Evolutionary conservation across 352 stramenopile species (phyloP), one percentile per base, ranked within the genome.

Genomic region (Phytophthora melonis): DNA sequence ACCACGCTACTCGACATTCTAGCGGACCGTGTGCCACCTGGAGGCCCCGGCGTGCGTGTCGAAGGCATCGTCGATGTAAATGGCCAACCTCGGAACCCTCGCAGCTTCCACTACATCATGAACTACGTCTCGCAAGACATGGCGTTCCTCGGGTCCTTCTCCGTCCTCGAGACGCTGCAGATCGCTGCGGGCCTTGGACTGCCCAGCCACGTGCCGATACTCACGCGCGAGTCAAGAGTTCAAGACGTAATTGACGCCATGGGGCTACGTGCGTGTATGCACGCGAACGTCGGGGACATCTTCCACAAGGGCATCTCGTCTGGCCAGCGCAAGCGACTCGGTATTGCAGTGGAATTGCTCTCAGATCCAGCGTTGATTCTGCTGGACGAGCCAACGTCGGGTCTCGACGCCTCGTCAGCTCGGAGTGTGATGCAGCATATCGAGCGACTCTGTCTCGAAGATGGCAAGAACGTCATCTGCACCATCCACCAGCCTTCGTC

Each of bases 281-380:
- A 79, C 53, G 95, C 91, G 8, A 78, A 80, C 45, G 88, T 97
- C 0, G 93, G 92, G 14, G 91, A 95, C 69, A 69, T 97, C 3
- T 97, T 97, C 57, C 80, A 89, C 70, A 92, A 95, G 70, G 93
- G 92, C 0, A 86, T 98, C 47, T 93, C 86, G 0, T 80, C 93
- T 83, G 82, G 93, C 83, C 81, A 99, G 73, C 87, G 89, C 49
- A 98, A 98, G 71, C 76, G 96, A 18, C 83, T 99, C 16, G 93
- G 92, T 1, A 98, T 99, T 66, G 97, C 88, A 5, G 77, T 98
- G 16, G 95, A 99, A 79, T 75, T 99, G 39, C 89, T 98, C 0
- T 90, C 93, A 0, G 97, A 98, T 65, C 97, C 97, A 55, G 93
- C 96, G n/a, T 78, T 99, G 34, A 69, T 99, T 39, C 91, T 99